phyloP scores from a whole-genome alignment of 2,329 filamentous ascomycete genomes.

The Juglanconis sp. region DNA sequence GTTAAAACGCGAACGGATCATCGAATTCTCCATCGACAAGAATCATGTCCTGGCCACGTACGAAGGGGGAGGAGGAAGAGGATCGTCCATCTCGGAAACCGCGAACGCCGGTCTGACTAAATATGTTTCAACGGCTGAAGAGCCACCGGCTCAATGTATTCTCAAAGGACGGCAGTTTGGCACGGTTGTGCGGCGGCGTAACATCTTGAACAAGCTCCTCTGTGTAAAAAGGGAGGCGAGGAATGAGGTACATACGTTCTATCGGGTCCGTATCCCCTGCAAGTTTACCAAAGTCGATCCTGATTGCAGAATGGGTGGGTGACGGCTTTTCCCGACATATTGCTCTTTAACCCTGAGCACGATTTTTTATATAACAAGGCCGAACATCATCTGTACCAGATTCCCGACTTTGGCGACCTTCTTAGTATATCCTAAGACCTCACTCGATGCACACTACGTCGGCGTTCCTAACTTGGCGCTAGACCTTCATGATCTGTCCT shows the following conservation, averaged over 20 bases:
- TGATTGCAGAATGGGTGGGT: background rate
- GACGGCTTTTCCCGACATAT: background rate
- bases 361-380: background rate
- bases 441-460: background rate
- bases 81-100: background rate
- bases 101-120: background rate
- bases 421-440: background rate
- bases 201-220: background rate
- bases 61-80: background rate
- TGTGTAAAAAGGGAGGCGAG: background rate
- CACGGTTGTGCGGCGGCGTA: background rate
- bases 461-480: background rate
- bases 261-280: background rate
- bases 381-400: background rate
- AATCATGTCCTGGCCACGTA: background rate
- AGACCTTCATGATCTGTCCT: background rate
- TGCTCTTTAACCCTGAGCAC: background rate
- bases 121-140: background rate
- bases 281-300: background rate
- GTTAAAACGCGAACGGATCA: background rate
- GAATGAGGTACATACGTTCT: background rate
- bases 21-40: background rate
- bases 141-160: background rate
- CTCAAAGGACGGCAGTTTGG: background rate
- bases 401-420: background rate